A percentile compares a stretch with the other conserved stretches of the same genome.
These are phyloP conservation scores for Metschnikowia colocasiae DNA, from an alignment of 805 yeast genomes.

Conservation along the genomic window DNA sequence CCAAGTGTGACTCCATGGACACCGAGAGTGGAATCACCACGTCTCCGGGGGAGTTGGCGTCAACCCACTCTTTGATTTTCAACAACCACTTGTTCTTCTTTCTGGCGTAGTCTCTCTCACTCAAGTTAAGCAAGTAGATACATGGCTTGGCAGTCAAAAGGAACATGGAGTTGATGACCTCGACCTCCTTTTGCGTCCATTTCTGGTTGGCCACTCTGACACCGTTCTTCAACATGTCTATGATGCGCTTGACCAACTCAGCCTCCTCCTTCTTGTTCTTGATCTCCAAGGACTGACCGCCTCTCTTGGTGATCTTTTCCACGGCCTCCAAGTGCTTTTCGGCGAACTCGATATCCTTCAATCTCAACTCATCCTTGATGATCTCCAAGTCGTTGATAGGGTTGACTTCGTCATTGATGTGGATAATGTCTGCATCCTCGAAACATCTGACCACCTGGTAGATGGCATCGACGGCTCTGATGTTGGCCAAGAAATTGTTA, in stretches of 20 bases:
- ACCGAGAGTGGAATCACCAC: constrained; percentile 91
- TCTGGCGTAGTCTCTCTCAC: constrained; percentile 83
- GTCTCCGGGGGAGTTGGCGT: constrained; percentile 77
- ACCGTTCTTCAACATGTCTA: constrained; percentile 75
- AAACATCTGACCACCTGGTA: constrained; percentile 63
- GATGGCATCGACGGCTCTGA: constrained; percentile 67
- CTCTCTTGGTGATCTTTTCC: constrained; percentile 78
- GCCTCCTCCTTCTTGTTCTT: constrained; percentile 87
- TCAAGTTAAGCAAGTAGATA: constrained; percentile 85
- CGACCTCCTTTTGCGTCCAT: constrained; percentile 92
- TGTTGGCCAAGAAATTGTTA: constrained; percentile 66
- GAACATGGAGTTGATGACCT: constrained; percentile 78
- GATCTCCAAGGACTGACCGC: constrained; percentile 85
- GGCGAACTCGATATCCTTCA: constrained; percentile 95
- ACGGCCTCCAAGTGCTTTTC: constrained; percentile 74
- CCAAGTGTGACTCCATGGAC: constrained; percentile 67
- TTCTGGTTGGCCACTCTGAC: constrained; percentile 81
- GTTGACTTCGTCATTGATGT: constrained; percentile 82
- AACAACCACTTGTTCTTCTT: constrained; percentile 83
- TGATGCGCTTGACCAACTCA: constrained; percentile 66
- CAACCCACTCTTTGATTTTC: constrained; percentile 88
- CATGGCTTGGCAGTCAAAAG: constrained; percentile 94
- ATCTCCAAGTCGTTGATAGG: constrained; percentile 94
- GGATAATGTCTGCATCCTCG: constrained; percentile 96
- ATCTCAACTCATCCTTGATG: constrained; percentile 84